Evolutionary conservation across 192 early-diverging fungal genomes (phyloP).

Genomic region (Coemansia sp.): DNA sequence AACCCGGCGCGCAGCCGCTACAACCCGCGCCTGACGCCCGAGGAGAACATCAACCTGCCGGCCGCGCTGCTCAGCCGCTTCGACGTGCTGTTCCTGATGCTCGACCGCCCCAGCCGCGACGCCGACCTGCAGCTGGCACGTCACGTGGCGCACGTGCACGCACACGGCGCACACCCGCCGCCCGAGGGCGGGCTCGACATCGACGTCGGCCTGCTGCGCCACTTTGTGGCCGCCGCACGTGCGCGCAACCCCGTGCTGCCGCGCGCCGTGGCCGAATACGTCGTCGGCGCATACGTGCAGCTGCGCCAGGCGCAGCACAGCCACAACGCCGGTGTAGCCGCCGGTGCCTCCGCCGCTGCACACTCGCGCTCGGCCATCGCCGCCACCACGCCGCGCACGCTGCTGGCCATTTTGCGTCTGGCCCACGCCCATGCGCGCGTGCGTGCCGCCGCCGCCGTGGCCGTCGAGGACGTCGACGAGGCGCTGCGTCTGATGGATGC

Average conservation of each 20-base stretch:
- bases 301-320: slow-evolving; percentile 57
- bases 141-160: slow-evolving; percentile 93
- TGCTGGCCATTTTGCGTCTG: slow-evolving; percentile 83
- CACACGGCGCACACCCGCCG: slow-evolving; percentile 73
- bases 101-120: slow-evolving; percentile 79
- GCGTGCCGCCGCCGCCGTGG: slow-evolving; percentile 65
- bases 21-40: slow-evolving; percentile 81
- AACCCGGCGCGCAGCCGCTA: slow-evolving; percentile 97
- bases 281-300: slow-evolving; percentile 84
- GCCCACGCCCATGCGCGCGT: slow-evolving; percentile 81
- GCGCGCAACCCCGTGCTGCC: slow-evolving; percentile 71
- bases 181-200: slow-evolving; percentile 51
- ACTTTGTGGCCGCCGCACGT: slow-evolving; percentile 85
- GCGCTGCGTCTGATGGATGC: slow-evolving; percentile 87
- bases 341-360: slow-evolving; percentile 3
- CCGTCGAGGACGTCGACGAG: slow-evolving; percentile 78
- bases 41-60: slow-evolving; percentile 96
- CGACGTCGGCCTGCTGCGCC: slow-evolving; percentile 75
- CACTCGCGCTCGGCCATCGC: slow-evolving; percentile 26
- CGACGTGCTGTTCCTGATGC: slow-evolving; percentile 87
- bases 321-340: slow-evolving; percentile 24
- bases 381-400: slow-evolving; percentile 62
- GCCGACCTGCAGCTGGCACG: slow-evolving; percentile 77
- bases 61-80: slow-evolving; percentile 92
- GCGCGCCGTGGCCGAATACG: slow-evolving; percentile 73